phyloP scores from a whole-genome alignment of 345 rosid species.

The Citrus sp. region DNA sequence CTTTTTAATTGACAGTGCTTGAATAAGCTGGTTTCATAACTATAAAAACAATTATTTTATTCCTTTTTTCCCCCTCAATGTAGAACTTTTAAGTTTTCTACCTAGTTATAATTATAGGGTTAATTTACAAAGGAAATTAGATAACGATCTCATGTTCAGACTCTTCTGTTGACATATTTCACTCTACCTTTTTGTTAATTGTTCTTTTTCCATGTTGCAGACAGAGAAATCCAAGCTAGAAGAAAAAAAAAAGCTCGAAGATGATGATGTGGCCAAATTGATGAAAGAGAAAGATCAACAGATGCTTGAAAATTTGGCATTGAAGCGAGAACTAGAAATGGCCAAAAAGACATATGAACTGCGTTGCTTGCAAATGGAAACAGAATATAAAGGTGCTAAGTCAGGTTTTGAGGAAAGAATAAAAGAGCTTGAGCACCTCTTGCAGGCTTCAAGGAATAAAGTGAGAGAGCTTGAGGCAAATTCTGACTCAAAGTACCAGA shows the following conservation, averaged over 20 bases:
- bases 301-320: slow-evolving; percentile 27
- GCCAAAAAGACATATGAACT: slow-evolving; percentile 44
- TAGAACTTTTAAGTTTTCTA: not conserved
- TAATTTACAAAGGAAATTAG: not conserved
- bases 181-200: not conserved
- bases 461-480: slow-evolving; percentile 42
- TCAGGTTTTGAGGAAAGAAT: slow-evolving; percentile 40
- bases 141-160: not conserved
- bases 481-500: slow-evolving; percentile 34
- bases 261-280: slow-evolving; percentile 34
- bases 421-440: slow-evolving; percentile 44
- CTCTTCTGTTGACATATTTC: not conserved
- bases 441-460: slow-evolving; percentile 33
- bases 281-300: slow-evolving; percentile 35
- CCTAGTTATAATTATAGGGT: not conserved
- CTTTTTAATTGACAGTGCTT: not conserved
- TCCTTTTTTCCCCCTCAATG: not conserved
- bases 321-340: slow-evolving; percentile 50
- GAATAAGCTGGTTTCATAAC: not conserved
- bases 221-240: slow-evolving; percentile 41
- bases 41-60: not conserved
- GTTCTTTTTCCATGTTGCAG: slow-evolving; percentile 25
- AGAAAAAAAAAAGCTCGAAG: slow-evolving; percentile 42
- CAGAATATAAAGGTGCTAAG: slow-evolving; percentile 47
- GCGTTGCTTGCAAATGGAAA: slow-evolving; percentile 48